phyloP scores from a whole-genome alignment of 2,329 filamentous ascomycete species.

The Trichocomaceae sp. region DNA sequence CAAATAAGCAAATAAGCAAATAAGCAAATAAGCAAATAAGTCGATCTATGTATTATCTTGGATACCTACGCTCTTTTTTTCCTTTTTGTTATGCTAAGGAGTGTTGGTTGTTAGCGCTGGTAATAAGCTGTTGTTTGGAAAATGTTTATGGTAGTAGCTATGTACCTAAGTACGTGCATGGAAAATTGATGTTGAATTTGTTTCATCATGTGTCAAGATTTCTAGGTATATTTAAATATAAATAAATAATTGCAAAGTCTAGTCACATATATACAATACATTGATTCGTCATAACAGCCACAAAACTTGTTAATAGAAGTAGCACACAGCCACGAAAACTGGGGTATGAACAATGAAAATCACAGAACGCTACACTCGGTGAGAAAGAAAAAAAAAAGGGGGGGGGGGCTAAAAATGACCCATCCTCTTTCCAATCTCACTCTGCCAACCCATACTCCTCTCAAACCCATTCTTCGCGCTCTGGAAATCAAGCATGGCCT shows the following conservation, averaged over 20 bases:
- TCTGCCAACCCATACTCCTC: slow-evolving; percentile 69
- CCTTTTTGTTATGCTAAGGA: background rate
- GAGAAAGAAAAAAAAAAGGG: background rate
- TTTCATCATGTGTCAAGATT: no score
- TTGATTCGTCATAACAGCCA: background rate
- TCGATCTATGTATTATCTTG: background rate
- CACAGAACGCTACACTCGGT: background rate
- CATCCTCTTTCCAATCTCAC: slow-evolving; percentile 80
- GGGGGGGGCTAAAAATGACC: slow-evolving; percentile 17
- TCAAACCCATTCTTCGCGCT: slow-evolving; percentile 71
- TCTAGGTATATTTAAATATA: no score
- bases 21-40: no score
- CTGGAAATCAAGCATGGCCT: slow-evolving; percentile 72
- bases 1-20: no score
- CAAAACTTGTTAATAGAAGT: background rate
- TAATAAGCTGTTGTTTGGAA: background rate
- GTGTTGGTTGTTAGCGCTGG: background rate
- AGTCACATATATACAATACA: background rate
- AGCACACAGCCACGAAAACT: background rate
- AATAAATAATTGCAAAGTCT: background rate
- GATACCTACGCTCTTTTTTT: background rate
- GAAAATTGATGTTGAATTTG: no score
- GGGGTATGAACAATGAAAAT: background rate
- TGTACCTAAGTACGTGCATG: no score
- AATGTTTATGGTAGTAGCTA: background rate